Conservation (phyloP, 1,284 basidiomycete species). For the Tausonia pullulans region DNA sequence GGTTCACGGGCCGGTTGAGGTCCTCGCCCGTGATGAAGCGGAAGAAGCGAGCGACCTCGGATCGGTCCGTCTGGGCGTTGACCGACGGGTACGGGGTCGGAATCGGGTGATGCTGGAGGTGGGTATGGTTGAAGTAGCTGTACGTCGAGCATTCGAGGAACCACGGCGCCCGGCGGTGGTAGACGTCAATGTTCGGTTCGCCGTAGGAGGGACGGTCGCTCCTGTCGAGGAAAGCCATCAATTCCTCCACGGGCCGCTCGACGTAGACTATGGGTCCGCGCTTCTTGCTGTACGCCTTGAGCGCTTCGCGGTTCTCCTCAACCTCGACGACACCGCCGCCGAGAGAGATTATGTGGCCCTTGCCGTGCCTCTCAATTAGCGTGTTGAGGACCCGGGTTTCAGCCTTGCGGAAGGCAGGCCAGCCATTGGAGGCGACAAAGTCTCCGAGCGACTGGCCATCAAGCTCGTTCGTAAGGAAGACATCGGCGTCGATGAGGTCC, state of each 20-base stretch:
- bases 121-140: slow-evolving; percentile 60
- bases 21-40: slow-evolving; percentile 67
- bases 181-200: slow-evolving; percentile 69
- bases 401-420: slow-evolving; percentile 60
- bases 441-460: slow-evolving; percentile 52
- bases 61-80: slow-evolving; percentile 24
- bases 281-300: slow-evolving; percentile 53
- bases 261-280: slow-evolving; percentile 61
- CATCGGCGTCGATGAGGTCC: slow-evolving; percentile 79
- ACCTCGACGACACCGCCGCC: slow-evolving; percentile 94
- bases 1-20: slow-evolving; percentile 54
- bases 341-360: slow-evolving; percentile 71
- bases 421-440: slow-evolving; percentile 66
- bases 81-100: slow-evolving; percentile 20
- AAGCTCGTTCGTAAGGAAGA: slow-evolving; percentile 58
- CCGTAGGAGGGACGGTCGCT: slow-evolving; percentile 73
- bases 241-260: slow-evolving; percentile 55
- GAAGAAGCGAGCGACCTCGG: slow-evolving; percentile 59
- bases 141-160: slow-evolving; percentile 74
- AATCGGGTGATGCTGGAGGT: slow-evolving; percentile 15
- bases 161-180: slow-evolving; percentile 71
- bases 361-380: slow-evolving; percentile 47
- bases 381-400: slow-evolving; percentile 51
- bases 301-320: slow-evolving; percentile 54
- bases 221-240: slow-evolving; percentile 67